phyloP scores from a whole-genome alignment of 2,329 filamentous ascomycete species.

The Celoporthe dispersa region DNA sequence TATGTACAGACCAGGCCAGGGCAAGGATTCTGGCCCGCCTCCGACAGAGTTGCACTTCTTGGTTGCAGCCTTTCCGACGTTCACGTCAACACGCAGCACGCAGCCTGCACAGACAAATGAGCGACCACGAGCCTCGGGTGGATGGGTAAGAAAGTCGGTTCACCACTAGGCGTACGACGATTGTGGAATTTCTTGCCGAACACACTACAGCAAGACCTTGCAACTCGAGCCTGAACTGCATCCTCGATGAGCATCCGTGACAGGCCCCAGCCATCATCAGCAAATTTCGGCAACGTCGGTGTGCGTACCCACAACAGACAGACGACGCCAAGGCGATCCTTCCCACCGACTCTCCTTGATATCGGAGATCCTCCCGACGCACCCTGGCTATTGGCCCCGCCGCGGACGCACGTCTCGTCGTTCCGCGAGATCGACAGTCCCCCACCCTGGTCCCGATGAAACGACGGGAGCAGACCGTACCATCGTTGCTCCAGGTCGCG shows the following conservation, averaged over 20 bases:
- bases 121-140: neutral
- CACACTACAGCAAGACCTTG: neutral
- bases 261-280: neutral
- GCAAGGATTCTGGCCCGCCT: neutral
- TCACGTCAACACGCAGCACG: slow-evolving; percentile 16
- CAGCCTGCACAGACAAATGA: neutral
- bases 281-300: neutral
- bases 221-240: no score
- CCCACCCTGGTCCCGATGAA: neutral
- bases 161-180: neutral
- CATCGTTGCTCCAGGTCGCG: neutral
- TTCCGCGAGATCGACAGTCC: slow-evolving; percentile 7
- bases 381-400: neutral
- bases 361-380: slow-evolving; percentile 11
- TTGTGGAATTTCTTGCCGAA: neutral
- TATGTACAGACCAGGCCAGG: neutral
- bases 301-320: neutral
- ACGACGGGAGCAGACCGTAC: neutral
- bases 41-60: neutral
- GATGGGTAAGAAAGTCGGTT: neutral
- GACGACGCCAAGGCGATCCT: neutral
- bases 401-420: slow-evolving; percentile 3
- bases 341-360: neutral
- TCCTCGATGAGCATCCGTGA: neutral
- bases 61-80: neutral